A percentile compares a stretch with the other conserved stretches of the same genome.
Conservation (phyloP, 805 yeast species). For the Candida fluviatilis region DNA sequence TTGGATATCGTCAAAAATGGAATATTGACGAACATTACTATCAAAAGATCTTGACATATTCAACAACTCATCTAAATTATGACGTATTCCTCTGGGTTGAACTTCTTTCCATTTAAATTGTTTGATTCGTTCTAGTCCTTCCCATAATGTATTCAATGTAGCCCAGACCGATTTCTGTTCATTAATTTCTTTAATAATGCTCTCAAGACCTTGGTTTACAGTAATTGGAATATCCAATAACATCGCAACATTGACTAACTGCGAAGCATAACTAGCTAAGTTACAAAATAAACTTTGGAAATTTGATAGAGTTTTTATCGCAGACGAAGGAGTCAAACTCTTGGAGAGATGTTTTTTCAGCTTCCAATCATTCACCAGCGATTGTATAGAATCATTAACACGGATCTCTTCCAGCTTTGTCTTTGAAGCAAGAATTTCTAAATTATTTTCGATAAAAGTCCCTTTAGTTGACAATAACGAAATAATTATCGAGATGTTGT, state of each 20-base stretch:
- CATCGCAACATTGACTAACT: conserved; percentile 21
- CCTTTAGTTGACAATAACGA: conserved; percentile 35
- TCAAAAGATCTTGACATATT: conserved; percentile 50
- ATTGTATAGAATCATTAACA: conserved; percentile 25
- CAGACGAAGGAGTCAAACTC: conserved; percentile 36
- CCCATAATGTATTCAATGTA: conserved; percentile 50
- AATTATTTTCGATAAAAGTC: conserved; percentile 35
- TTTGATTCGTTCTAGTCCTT: conserved; percentile 40
- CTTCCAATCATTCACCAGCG: conserved; percentile 45
- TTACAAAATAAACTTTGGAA: conserved; percentile 13
- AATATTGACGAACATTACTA: conserved; percentile 55
- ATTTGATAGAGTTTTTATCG: conserved; percentile 34
- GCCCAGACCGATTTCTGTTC: conserved; percentile 65
- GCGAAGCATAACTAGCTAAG: conserved; percentile 12
- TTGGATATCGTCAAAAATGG: conserved; percentile 63
- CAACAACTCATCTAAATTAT: conserved; percentile 48
- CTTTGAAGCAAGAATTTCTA: conserved; percentile 38
- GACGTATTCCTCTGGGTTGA: conserved; percentile 42
- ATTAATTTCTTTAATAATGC: conserved; percentile 43
- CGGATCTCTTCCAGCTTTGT: conserved; percentile 37
- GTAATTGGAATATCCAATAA: conserved; percentile 30
- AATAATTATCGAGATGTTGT: conserved; percentile 38
- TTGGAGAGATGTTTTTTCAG: conserved; percentile 44
- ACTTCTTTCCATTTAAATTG: conserved; percentile 46
- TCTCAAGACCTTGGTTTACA: conserved; percentile 21